These are phyloP conservation scores for Metschnikowia dekortorum DNA, from an alignment of 805 yeast species.

Conservation along the genomic window DNA sequence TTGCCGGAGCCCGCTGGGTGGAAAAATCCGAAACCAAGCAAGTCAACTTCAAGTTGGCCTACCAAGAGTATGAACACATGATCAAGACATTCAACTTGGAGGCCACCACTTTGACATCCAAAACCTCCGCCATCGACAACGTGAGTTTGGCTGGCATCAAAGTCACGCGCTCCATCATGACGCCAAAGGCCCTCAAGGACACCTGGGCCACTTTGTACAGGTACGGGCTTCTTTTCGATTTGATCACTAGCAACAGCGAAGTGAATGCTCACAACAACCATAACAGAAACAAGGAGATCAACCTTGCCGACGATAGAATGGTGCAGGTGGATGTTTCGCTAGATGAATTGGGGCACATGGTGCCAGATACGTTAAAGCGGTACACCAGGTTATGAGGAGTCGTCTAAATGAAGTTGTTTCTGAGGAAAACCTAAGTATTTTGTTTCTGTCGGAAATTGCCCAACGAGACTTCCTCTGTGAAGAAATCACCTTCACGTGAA, in stretches of 20 bases:
- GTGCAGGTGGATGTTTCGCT: slow-evolving; percentile 49
- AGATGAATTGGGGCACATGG: slow-evolving; percentile 42
- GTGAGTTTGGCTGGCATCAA: slow-evolving; percentile 29
- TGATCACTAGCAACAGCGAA: slow-evolving; percentile 39
- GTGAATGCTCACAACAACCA: slow-evolving; percentile 27
- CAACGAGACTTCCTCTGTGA: neutral
- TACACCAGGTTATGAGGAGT: slow-evolving; percentile 12
- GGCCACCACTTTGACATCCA: slow-evolving; percentile 21
- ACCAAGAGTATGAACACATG: slow-evolving; percentile 67
- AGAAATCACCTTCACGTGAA: too few species aligned
- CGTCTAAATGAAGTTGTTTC: too few species aligned
- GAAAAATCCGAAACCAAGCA: slow-evolving; percentile 52
- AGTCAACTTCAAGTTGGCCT: slow-evolving; percentile 74
- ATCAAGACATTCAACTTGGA: slow-evolving; percentile 42
- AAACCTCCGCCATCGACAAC: slow-evolving; percentile 35
- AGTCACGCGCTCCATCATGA: slow-evolving; percentile 50
- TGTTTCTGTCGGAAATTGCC: neutral
- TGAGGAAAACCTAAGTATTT: neutral
- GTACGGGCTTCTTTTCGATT: slow-evolving; percentile 51
- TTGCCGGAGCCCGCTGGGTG: slow-evolving; percentile 71
- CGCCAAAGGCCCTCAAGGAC: slow-evolving; percentile 53
- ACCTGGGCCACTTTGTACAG: slow-evolving; percentile 71
- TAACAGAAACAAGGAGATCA: slow-evolving; percentile 26
- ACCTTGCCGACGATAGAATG: slow-evolving; percentile 44
- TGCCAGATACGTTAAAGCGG: slow-evolving; percentile 13